A percentile compares a stretch with the other conserved stretches of the same genome.
phyloP scores from a whole-genome alignment of 768 basidiomycete species.

The Macrolepiota dolichaula region DNA sequence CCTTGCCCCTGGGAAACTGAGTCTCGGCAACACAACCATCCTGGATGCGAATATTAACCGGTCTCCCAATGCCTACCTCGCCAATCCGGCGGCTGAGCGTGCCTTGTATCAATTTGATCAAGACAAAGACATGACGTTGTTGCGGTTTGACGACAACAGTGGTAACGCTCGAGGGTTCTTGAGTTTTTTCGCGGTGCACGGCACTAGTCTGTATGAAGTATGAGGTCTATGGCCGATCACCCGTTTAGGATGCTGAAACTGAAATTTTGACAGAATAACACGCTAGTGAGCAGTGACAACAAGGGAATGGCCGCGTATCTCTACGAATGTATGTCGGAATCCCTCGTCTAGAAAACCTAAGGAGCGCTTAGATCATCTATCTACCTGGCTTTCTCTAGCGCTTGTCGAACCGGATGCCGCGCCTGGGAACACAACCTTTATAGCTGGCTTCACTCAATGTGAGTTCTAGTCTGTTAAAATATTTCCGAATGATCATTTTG shows the following conservation, averaged over 20 bases:
- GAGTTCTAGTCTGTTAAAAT: constrained; percentile 19
- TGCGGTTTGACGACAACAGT: constrained; percentile 57
- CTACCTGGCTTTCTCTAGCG: constrained; percentile 32
- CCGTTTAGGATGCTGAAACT: constrained; percentile 2
- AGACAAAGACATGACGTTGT: constrained; percentile 69
- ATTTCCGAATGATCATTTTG: constrained; percentile 8
- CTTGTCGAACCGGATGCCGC: constrained; percentile 57
- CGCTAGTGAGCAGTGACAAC: constrained; percentile 77
- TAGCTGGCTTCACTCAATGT: constrained; percentile 78
- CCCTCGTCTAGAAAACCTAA: neutral
- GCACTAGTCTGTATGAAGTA: constrained; percentile 77
- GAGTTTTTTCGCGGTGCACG: constrained; percentile 78
- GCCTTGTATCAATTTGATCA: constrained; percentile 66
- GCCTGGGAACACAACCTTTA: constrained; percentile 69
- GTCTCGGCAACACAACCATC: constrained; percentile 67
- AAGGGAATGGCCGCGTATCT: constrained; percentile 84
- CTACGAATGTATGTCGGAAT: constrained; percentile 55
- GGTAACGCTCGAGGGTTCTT: constrained; percentile 65
- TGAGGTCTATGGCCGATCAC: constrained; percentile 4
- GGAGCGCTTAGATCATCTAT: neutral
- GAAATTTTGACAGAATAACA: constrained; percentile 58
- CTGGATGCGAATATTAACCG: constrained; percentile 70
- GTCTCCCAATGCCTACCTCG: constrained; percentile 72
- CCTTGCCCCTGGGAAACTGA: constrained; percentile 56
- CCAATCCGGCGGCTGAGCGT: constrained; percentile 70